Evolutionary conservation across 106 monocot species (phyloP).

Genomic region (Dioscorea dumetorum): DNA sequence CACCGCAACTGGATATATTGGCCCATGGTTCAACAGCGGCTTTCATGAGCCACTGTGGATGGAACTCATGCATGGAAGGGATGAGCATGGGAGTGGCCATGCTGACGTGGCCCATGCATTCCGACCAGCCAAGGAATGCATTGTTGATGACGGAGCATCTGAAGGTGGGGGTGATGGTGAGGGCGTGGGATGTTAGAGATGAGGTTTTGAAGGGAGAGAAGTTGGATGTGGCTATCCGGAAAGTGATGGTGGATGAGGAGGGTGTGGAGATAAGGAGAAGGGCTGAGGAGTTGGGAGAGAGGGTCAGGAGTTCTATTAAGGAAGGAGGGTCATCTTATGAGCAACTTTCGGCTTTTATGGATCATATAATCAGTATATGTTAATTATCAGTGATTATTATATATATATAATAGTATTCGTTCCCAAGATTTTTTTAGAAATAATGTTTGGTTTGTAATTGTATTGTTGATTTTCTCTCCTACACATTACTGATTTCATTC

Average conservation of each 20-base stretch:
- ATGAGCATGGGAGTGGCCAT: constrained; percentile 1
- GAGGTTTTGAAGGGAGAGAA: constrained; percentile 18
- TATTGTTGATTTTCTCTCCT: too few species aligned
- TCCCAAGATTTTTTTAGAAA: too few species aligned
- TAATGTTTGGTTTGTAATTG: too few species aligned
- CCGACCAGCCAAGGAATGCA: constrained; percentile 41
- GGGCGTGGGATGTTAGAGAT: constrained; percentile 18
- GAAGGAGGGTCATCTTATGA: too few species aligned
- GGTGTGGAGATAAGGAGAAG: constrained; percentile 14
- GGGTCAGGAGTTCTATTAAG: neutral
- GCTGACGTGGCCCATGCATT: constrained; percentile 45
- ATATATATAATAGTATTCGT: too few species aligned
- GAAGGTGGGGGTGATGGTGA: constrained; percentile 18
- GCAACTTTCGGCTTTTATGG: too few species aligned
- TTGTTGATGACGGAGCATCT: constrained; percentile 19
- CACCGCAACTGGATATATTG: constrained; percentile 13
- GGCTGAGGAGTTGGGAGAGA: constrained; percentile 9
- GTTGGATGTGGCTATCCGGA: constrained; percentile 14
- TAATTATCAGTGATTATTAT: too few species aligned
- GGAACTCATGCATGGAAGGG: constrained; percentile 29
- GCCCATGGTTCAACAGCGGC: constrained; percentile 18
- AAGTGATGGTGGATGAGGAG: neutral
- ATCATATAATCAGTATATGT: too few species aligned
- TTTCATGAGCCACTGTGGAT: constrained; percentile 35
- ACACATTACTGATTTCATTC: too few species aligned